Evolutionary conservation across 1,284 basidiomycete genomes (phyloP), one percentile per base, ranked within the genome.

Genomic region (Meripilus lineatus): DNA sequence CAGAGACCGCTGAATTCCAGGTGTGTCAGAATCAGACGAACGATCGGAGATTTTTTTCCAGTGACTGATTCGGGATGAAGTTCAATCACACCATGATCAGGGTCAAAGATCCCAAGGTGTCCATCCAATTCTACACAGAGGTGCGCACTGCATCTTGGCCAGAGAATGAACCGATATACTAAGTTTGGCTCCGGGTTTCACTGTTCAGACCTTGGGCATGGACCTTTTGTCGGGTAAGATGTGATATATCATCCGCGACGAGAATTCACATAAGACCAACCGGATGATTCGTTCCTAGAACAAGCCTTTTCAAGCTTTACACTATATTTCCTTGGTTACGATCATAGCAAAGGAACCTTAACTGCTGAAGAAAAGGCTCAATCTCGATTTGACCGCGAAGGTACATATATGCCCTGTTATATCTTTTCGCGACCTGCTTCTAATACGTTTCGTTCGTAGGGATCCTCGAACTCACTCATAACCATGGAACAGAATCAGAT

Each of bases 21-120:
- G 36, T 38, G 20, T 6, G 20, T 22, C 20, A n/a, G 8, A 14
- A 8, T 8, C 17, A 14, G 17, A 14, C 14, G 6, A 18, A 23
- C 21, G 11, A 18, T 20, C 20, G 11, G 8, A 5, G 25, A 20
- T 21, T 6, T n/a, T 21, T 17, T n/a, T 6, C 5, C 15, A 22
- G 5, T 33, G 14, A 43, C 24, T 20, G 14, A 24, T 18, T 23
- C 30, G 28, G 18, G 15, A 35, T 41, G 11, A 47, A 89, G 84
- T 88, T 91, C 68, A 91, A 93, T 63, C 90, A 94, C 68, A 90
- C 88, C 24, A 93, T 92, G 89, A 66, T 93, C 58, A 81, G 93
- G 53, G 76, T 95, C 63, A 93, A 88, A 71, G 92, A 96, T 64
- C 87, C 91, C 14, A 81, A 93, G 57, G 71, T 66, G 32, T 91